Evolutionary conservation across 345 rosid genomes (phyloP), one percentile per base, ranked within the genome.

Genomic region (Turnera subulata): DNA sequence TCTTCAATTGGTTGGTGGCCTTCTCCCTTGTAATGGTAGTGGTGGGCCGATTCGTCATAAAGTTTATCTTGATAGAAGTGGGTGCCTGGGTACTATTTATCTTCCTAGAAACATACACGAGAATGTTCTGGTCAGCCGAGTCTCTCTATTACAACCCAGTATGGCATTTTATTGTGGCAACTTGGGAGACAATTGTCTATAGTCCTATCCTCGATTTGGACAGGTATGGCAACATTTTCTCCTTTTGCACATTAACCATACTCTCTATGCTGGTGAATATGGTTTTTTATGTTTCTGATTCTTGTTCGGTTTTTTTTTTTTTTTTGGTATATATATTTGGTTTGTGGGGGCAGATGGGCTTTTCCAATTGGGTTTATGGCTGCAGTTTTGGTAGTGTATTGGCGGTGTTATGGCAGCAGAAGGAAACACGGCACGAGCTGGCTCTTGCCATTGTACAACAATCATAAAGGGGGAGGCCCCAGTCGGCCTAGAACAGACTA

Each of bases 91-190:
- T 85, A 65, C 84, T 94, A 53, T 94, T 94, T 50, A 90, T 94
- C 76, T 94, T 94, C 88, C 67, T 90, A 70, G 99, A 94, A 84
- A 90, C 95, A 1, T 94, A 89, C 68, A 88, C 96, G 5, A 81
- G 97, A 66, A 76, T 94, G 95, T 90, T 94, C 59, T 94, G 99
- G 99, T 80, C 99, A 11, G 88, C 97, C 3, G 97, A 94, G 63
- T 71, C 96, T 53, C 96, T 94, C 37, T 94, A 84, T 70, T 94
- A 90, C 81, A 90, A 94, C 54, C 96, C 95, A 9, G 76, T 78
- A 61, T 94, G 97, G 99, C 96, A 94, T 80, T 68, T 88, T 63
- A 81, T 94, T 29, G 95, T 94, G 20, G 82, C 80, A 45, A 68
- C 89, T 16, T 94, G 97, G 99, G 99, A 94, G 73, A 81, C 83